Evolutionary conservation across 225 moss, liverwort and hornwort species (phyloP).

Genomic region (Marchantia polymorpha): DNA sequence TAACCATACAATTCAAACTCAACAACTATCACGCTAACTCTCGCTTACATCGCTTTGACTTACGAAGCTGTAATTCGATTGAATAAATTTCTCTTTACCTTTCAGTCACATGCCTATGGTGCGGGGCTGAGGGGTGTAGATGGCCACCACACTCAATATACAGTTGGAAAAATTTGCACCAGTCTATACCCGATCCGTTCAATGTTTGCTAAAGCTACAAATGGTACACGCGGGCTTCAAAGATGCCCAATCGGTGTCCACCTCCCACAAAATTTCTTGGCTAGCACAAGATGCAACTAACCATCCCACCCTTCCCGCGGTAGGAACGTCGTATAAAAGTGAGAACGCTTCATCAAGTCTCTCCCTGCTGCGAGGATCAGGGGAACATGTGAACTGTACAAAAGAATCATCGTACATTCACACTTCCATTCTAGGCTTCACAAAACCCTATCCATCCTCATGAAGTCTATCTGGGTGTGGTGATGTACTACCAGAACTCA

Average conservation of each 20-base stretch:
- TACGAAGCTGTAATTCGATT: neutral
- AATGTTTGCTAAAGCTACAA: conserved; percentile 5
- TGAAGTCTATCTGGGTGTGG: conserved; percentile 6
- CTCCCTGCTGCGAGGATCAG: conserved; percentile 16
- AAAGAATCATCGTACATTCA: conserved; percentile 24
- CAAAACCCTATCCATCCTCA: neutral
- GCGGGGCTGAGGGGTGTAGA: conserved; percentile 10
- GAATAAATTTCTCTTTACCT: neutral
- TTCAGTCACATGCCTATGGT: conserved; percentile 16
- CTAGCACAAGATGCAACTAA: conserved; percentile 14
- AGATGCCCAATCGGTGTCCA: conserved; percentile 3
- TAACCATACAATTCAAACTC: no score
- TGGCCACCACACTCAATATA: conserved; percentile 15
- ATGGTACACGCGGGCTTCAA: conserved; percentile 20
- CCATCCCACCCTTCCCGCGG: conserved; percentile 13
- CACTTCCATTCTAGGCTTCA: conserved; percentile 18
- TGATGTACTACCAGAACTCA: conserved; percentile 18
- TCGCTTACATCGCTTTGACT: neutral
- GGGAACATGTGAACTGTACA: conserved; percentile 22
- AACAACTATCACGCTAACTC: no score
- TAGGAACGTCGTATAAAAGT: neutral
- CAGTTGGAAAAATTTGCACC: conserved; percentile 19
- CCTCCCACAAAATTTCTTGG: conserved; percentile 16
- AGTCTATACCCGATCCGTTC: conserved; percentile 9
- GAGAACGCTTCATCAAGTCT: conserved; percentile 10